phyloP scores from a whole-genome alignment of 108 stramenopile species.

The Fistulifera pelliculosa region DNA sequence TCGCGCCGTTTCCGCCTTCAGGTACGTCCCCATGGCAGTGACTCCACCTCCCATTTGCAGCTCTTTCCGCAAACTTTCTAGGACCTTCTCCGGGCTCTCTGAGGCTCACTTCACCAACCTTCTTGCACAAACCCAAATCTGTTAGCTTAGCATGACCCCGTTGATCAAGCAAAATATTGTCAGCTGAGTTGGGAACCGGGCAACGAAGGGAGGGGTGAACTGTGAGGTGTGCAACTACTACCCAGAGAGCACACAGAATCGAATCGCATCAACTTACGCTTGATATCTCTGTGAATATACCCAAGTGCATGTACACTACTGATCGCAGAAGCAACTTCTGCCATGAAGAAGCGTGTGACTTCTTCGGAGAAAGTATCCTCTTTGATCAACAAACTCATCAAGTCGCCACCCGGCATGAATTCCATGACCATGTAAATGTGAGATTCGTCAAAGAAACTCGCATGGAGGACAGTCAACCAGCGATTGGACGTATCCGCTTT shows the following conservation, averaged over 20 bases:
- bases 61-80: conserved; percentile 59
- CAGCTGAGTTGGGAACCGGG: conserved; percentile 61
- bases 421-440: conserved; percentile 99
- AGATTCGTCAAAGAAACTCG: conserved; percentile 90
- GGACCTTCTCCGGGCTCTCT: conserved; percentile 78
- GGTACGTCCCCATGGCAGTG: conserved; percentile 15
- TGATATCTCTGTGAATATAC: conserved; percentile 97
- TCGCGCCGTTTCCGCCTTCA: conserved; percentile 23
- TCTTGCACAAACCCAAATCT: conserved; percentile 98
- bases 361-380: conserved; percentile 86
- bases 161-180: conserved; percentile 97
- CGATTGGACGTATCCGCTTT: conserved; percentile 82
- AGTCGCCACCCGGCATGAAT: conserved; percentile 96
- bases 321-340: conserved; percentile 96
- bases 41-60: conserved; percentile 2
- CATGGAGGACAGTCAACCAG: conserved; percentile 94
- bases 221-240: too few relatives aligned
- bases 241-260: too few relatives aligned
- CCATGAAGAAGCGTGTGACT: conserved; percentile 94
- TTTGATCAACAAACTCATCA: conserved; percentile 96
- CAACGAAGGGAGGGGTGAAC: not conserved
- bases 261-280: not conserved
- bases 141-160: conserved; percentile 98
- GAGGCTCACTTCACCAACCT: conserved; percentile 84
- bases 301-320: conserved; percentile 89